Conservation (phyloP, 768 basidiomycete genomes). For the Xanthoconium purpureum region DNA sequence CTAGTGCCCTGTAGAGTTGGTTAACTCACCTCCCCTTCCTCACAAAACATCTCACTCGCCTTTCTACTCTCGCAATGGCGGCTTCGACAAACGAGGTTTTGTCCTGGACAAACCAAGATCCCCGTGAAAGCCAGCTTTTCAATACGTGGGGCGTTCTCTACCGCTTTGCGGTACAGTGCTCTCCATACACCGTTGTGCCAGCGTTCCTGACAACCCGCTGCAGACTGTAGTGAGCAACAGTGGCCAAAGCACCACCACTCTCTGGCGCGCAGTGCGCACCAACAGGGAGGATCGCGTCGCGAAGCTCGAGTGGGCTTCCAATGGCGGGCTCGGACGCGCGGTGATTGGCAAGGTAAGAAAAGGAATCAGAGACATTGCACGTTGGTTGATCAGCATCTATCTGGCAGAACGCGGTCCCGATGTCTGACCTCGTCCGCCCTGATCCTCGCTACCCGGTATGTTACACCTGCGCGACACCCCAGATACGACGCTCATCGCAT, state of each 20-base stretch:
- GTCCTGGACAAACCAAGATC: constrained; percentile 86
- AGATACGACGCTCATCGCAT: constrained; percentile 13
- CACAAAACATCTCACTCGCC: constrained; percentile 32
- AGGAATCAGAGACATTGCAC: constrained; percentile 12
- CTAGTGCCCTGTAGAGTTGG: constrained; percentile 23
- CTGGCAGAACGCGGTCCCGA: constrained; percentile 67
- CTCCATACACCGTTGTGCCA: constrained; percentile 14
- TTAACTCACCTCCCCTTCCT: constrained; percentile 30
- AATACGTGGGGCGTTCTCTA: constrained; percentile 79
- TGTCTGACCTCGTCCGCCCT: constrained; percentile 77
- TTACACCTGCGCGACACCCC: constrained; percentile 18
- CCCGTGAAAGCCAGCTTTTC: constrained; percentile 79
- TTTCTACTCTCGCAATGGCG: constrained; percentile 41
- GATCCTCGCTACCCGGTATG: constrained; percentile 62
- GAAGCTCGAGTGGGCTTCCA: constrained; percentile 83
- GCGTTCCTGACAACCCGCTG: constrained; percentile 25
- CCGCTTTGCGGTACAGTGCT: constrained; percentile 63
- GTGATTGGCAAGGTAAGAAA: constrained; percentile 74
- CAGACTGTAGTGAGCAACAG: constrained; percentile 63
- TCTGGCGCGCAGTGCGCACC: constrained; percentile 77
- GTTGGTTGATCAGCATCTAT: constrained; percentile 27
- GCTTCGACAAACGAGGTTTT: constrained; percentile 63
- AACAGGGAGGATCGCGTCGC: constrained; percentile 88
- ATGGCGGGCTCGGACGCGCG: constrained; percentile 80
- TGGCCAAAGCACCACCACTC: constrained; percentile 71